These are phyloP conservation scores for Trebouxia sp. DNA, from an alignment of 139 green algal genomes.

Conservation along the genomic window DNA sequence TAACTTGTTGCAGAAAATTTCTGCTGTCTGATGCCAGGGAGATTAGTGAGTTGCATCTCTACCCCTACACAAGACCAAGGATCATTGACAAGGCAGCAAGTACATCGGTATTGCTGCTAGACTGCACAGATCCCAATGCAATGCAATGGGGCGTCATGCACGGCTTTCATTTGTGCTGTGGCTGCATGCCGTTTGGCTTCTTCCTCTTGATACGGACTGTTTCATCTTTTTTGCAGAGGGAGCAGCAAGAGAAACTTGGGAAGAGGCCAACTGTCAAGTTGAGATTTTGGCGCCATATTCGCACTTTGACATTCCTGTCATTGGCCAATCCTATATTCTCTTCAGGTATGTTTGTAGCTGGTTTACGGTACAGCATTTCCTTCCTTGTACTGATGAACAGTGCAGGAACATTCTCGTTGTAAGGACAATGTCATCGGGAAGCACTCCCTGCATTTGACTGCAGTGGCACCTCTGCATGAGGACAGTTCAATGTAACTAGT, in stretches of 20 bases:
- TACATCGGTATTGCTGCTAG: neutral
- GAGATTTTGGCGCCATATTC: constrained; percentile 55
- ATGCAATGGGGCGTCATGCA: neutral
- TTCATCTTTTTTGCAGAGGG: constrained; percentile 44
- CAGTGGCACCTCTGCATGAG: too few relatives aligned
- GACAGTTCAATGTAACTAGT: too few relatives aligned
- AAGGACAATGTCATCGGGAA: too few relatives aligned
- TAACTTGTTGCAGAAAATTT: neutral
- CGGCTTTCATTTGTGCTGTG: neutral
- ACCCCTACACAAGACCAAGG: neutral
- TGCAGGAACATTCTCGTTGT: too few relatives aligned
- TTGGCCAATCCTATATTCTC: constrained; percentile 77
- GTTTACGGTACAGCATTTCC: too few relatives aligned
- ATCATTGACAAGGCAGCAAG: neutral
- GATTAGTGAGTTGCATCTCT: neutral
- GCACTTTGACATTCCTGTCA: constrained; percentile 80
- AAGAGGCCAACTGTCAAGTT: constrained; percentile 66
- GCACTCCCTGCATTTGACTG: too few relatives aligned
- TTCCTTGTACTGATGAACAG: too few relatives aligned
- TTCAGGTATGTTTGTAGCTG: constrained; percentile 48
- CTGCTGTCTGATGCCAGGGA: neutral
- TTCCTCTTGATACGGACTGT: neutral
- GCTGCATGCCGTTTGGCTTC: neutral
- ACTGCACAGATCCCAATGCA: neutral
- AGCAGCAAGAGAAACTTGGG: constrained; percentile 67